Base-by-base conservation (phyloP, 306 rosid genomes). In the Casuarina cunninghamiana region DNA sequence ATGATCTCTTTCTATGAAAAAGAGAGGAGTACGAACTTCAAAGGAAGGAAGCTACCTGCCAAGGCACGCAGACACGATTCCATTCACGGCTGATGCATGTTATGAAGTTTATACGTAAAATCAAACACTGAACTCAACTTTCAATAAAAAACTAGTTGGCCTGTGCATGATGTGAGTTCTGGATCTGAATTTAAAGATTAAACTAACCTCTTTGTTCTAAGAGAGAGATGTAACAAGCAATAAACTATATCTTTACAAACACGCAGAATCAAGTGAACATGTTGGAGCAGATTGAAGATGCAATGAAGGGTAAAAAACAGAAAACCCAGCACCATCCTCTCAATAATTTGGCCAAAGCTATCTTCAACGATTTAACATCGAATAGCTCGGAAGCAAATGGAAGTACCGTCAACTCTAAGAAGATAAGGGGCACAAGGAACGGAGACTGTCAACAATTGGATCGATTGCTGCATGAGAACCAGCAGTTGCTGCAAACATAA, bases 391-490 rank as follows among this genome's bases (percentile, higher is more conserved):
- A 35, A 65, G 6, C 71, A 65, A 17, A 41, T 58, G 41, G 65
- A 58, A 58, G 5, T 10, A 10, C 41, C 53, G n/a, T 61, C 46
- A 54, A 51, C 49, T 83, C 42, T 69, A 85, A 5, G 12, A 63
- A 37, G 89, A 85, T 80, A 79, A 73, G 21, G 85, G 62, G 75
- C 88, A 87, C 79, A 92, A 68, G 84, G 93, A 78, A 15, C 77
- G 79, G 43, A 95, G 87, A 80, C 26, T 66, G 66, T 83, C 84
- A 61, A 82, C 26, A 26, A 92, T 8, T 57, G 96, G 81, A 82
- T 85, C 83, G 13, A 91, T 87, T 65, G 65, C 2, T 57, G 87
- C 80, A 84, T 88, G 97, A 68, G 98, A 90, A 49, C 81, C 89
- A 53, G 84, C 37, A 10, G 98, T 91, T 32, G 84, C 93, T 57